Base-by-base conservation (phyloP, 108 stramenopile species). In the Cyclotella cryptica region DNA sequence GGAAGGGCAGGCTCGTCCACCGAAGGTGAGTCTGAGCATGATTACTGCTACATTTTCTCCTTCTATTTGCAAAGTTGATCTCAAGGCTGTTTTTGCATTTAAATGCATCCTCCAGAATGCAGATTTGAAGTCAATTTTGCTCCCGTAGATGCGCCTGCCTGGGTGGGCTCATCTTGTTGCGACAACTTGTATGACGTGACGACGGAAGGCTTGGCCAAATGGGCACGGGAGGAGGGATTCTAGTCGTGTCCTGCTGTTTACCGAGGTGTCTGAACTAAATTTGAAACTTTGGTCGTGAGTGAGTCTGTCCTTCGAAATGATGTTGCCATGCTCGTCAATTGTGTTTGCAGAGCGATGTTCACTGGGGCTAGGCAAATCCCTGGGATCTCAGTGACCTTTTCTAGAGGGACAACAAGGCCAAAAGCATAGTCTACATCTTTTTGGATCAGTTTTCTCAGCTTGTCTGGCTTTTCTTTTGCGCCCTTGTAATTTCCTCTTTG, bases 401-500 rank as follows among this genome's bases (percentile, higher is more conserved):
- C 1, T 0, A 0, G 59, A 21, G 41, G 47, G 6, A 71, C 6
- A 6, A 39, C 18, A 18, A 58, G 43, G 24, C 42, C 68, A 35
- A 39, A 77, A 0, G 67, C 76, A 27, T 62, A 24, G 0, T 43
- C 22, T 10, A 71, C 61, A 21, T 70, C 49, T 22, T 70, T 65
- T 13, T 3, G 8, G 0, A 75, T 41, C 3, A 75, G 35, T 62
- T 51, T 39, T 17, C 7, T 43, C 14, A 77, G 68, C 10, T 69
- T 47, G 12, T 77, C 61, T 1, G 47, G 76, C 15, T 62, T 2
- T 18, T 57, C 3, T 0, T 12, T 19, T 29, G 74, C 74, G 30
- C 74, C 74, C 18, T 69, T 77, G 39, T 77, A 68, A 42, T 69
- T 77, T 0, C 76, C 68, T 17, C 62, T 69, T 11, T 43, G 47